A percentile compares a stretch with the other conserved stretches of the same genome.
Evolutionary conservation across 306 rosid genomes (phyloP).

Genomic region (Begonia peltatifolia): DNA sequence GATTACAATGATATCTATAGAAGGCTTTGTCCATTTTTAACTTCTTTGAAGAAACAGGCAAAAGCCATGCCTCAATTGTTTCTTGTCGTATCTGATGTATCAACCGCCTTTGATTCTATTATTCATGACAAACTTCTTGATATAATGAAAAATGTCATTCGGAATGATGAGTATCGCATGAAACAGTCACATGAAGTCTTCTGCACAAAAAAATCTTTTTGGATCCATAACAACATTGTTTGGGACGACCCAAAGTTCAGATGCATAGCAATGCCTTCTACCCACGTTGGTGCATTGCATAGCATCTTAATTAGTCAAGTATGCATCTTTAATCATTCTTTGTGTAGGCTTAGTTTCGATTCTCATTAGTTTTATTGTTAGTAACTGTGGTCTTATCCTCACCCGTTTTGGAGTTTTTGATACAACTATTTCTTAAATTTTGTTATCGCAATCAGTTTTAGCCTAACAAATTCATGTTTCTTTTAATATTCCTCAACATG

Average conservation of each 20-base stretch:
- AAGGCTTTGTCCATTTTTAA: constrained; percentile 47
- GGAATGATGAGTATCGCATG: constrained; percentile 34
- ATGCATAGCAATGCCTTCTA: constrained; percentile 17
- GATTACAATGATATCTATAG: constrained; percentile 72
- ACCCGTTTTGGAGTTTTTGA: no score
- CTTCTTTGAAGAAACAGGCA: constrained; percentile 27
- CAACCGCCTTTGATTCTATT: constrained; percentile 72
- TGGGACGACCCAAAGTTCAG: constrained; percentile 22
- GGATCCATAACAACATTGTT: constrained; percentile 44
- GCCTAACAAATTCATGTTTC: no score
- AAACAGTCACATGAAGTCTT: constrained; percentile 40
- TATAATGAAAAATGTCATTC: constrained; percentile 34
- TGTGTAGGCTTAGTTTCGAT: neutral
- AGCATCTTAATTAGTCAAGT: constrained; percentile 58
- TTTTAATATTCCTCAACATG: no score
- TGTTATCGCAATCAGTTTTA: no score
- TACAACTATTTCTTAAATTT: no score
- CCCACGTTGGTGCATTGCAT: constrained; percentile 19
- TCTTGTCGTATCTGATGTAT: constrained; percentile 69
- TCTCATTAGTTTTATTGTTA: neutral
- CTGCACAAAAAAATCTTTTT: constrained; percentile 39
- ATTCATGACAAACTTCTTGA: constrained; percentile 63
- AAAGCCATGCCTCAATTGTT: constrained; percentile 27
- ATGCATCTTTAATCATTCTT: constrained; percentile 3
- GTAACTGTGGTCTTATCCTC: neutral